Evolutionary conservation across 345 rosid genomes (phyloP).

Genomic region (Syzygium grande): DNA sequence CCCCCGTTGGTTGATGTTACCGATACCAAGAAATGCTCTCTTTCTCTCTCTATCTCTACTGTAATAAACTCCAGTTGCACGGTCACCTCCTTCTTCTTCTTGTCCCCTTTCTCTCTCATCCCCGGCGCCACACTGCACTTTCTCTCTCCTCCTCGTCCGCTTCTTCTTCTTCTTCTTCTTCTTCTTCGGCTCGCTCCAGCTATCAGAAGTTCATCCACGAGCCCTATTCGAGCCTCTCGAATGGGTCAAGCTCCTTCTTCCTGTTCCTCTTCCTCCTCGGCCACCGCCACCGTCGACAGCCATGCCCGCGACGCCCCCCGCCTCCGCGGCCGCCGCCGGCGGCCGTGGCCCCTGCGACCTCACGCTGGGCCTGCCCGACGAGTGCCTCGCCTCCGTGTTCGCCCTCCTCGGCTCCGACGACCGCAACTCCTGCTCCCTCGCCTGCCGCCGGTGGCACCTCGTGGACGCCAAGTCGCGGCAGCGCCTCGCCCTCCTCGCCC

Average conservation of each 20-base stretch:
- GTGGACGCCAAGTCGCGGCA: constrained; percentile 19
- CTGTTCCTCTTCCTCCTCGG: neutral
- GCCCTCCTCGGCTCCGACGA: constrained; percentile 10
- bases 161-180: neutral
- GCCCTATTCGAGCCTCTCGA: neutral
- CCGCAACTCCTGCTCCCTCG: constrained; percentile 23
- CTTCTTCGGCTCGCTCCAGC: neutral
- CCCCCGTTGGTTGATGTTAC: neutral
- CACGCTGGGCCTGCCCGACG: constrained; percentile 15
- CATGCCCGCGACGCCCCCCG: neutral
- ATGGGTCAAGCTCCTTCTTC: constrained; percentile 24
- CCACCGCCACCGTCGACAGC: neutral
- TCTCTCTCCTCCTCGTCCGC: neutral
- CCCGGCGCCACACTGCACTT: no score
- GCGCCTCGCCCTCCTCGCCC: constrained; percentile 16
- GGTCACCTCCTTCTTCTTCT: neutral
- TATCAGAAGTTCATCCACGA: neutral
- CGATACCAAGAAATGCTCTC: neutral
- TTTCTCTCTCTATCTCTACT: neutral
- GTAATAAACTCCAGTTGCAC: neutral
- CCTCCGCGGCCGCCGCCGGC: neutral
- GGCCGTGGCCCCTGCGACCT: neutral
- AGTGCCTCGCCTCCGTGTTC: constrained; percentile 22
- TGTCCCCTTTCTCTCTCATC: neutral
- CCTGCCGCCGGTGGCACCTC: constrained; percentile 24